A percentile compares a stretch with the other conserved stretches of the same genome.
These are phyloP conservation scores for Eucalyptus sp. DNA, from an alignment of 345 rosid genomes.

Conservation along the genomic window DNA sequence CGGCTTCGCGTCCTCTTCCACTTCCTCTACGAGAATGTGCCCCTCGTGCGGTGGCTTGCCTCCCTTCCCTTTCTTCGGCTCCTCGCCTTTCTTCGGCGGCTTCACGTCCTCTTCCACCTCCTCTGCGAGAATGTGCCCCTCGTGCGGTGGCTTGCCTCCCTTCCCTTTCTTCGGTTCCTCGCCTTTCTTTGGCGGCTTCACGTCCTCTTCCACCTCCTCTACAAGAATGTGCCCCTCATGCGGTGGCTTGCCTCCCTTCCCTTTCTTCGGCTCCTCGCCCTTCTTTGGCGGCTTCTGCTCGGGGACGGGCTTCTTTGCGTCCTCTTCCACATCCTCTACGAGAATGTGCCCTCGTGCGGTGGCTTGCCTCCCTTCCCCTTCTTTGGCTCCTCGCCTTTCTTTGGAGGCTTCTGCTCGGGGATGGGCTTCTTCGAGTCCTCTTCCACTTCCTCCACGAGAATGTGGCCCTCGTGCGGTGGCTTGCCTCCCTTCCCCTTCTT, in stretches of 20 bases:
- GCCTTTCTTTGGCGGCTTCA: too few relatives aligned
- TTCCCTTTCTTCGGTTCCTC: neutral
- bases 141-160: neutral
- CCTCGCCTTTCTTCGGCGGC: neutral
- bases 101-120: neutral
- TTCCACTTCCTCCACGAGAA: too few relatives aligned
- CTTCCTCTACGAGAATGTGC: too few relatives aligned
- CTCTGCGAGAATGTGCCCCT: neutral
- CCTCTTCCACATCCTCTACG: neutral
- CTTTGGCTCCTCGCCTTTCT: neutral
- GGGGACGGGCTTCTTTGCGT: neutral
- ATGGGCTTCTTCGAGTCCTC: too few relatives aligned
- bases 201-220: too few relatives aligned
- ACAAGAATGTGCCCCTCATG: too few relatives aligned
- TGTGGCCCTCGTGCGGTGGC: too few relatives aligned
- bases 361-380: neutral
- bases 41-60: too few relatives aligned
- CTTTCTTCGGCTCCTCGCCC: neutral
- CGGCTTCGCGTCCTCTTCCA: too few relatives aligned
- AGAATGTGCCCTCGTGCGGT: neutral
- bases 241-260: neutral
- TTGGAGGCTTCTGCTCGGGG: too few relatives aligned
- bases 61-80: neutral
- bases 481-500: too few relatives aligned
- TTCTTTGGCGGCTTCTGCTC: neutral